Conservation (phyloP, 2,329 filamentous ascomycete species). For the Fusarium nelsonii region DNA sequence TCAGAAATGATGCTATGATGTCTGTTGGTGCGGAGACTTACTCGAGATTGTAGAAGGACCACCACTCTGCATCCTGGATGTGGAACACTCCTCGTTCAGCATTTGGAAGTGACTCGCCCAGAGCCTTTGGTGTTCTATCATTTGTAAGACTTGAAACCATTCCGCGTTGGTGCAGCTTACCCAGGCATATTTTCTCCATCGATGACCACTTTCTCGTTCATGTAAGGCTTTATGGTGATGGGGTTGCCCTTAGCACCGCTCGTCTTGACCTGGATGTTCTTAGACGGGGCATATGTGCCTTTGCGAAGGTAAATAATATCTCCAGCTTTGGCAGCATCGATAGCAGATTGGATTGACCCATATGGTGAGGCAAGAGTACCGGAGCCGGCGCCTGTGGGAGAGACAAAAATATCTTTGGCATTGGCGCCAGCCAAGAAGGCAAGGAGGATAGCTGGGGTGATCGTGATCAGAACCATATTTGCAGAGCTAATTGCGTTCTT, state of each 20-base stretch:
- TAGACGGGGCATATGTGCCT: slow-evolving; percentile 60
- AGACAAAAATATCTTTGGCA: slow-evolving; percentile 59
- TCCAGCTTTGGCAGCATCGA: slow-evolving; percentile 60
- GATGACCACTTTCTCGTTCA: slow-evolving; percentile 58
- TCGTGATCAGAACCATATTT: slow-evolving; percentile 30
- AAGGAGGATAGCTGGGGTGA: slow-evolving; percentile 27
- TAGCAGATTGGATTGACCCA: slow-evolving; percentile 61
- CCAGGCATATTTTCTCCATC: slow-evolving; percentile 57
- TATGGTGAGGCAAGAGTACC: slow-evolving; percentile 57
- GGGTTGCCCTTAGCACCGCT: slow-evolving; percentile 56
- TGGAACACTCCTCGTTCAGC: slow-evolving; percentile 61
- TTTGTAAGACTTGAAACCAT: slow-evolving; percentile 24
- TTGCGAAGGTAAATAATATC: slow-evolving; percentile 61
- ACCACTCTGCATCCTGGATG: slow-evolving; percentile 59
- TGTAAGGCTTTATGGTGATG: slow-evolving; percentile 58
- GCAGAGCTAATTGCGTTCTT: not conserved
- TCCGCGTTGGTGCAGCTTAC: not conserved
- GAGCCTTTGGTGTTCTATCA: slow-evolving; percentile 56
- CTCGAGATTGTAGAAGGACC: slow-evolving; percentile 57
- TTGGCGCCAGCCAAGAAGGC: slow-evolving; percentile 21
- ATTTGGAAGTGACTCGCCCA: slow-evolving; percentile 56
- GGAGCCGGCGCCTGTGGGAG: slow-evolving; percentile 56
- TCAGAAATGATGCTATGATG: not conserved
- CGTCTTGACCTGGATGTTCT: slow-evolving; percentile 62
- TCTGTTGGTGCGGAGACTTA: slow-evolving; percentile 26